phyloP scores from a whole-genome alignment of 2,329 filamentous ascomycete species.

The Sclerotinia glacialis region DNA sequence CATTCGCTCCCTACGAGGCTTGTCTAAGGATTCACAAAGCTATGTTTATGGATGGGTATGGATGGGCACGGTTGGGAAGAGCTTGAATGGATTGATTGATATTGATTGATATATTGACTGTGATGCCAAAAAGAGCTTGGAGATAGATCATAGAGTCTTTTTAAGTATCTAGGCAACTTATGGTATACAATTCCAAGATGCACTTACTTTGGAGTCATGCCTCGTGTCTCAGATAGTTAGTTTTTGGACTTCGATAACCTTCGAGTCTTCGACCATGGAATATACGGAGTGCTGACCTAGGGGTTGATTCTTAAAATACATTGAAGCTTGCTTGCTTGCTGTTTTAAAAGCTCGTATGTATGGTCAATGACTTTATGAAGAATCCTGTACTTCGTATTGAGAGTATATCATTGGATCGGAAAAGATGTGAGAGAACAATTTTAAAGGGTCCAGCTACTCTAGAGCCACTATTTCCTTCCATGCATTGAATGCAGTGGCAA shows the following conservation, averaged over 20 bases:
- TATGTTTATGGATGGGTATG: slow-evolving; percentile 3
- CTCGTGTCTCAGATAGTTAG: background rate
- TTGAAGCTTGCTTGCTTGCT: background rate
- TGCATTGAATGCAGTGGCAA: slow-evolving; percentile 6
- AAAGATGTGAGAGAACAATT: background rate
- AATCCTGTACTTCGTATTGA: background rate
- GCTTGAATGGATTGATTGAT: background rate
- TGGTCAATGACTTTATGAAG: background rate
- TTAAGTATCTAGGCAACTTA: background rate
- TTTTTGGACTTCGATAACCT: background rate
- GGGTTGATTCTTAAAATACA: slow-evolving; percentile 12
- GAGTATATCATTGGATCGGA: background rate
- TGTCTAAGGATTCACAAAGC: slow-evolving; percentile 1
- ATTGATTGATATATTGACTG: background rate
- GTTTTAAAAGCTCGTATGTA: background rate
- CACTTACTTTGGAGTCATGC: background rate
- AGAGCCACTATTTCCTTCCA: background rate
- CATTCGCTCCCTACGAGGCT: too few relatives aligned
- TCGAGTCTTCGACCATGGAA: slow-evolving; percentile 4
- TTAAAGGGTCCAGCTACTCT: background rate
- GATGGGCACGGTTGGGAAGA: background rate
- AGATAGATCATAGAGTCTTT: background rate
- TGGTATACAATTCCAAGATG: background rate
- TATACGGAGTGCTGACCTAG: background rate
- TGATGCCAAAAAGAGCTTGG: background rate